phyloP scores from a whole-genome alignment of 2,329 filamentous ascomycete genomes.

The Botryotinia convoluta region DNA sequence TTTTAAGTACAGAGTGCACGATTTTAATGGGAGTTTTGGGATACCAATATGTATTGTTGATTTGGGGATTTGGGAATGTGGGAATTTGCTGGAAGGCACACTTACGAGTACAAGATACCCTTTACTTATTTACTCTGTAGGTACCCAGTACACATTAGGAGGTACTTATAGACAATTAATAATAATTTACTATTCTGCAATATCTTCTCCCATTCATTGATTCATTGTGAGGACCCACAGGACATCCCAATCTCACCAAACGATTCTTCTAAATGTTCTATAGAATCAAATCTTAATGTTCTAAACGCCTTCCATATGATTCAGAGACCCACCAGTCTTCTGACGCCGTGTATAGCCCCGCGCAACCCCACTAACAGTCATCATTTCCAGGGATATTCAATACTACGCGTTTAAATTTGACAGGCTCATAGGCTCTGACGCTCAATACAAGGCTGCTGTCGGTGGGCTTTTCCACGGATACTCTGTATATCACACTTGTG shows the following conservation, averaged over 20 bases:
- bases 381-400: slow-evolving; percentile 11
- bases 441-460: not conserved
- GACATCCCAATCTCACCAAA: not conserved
- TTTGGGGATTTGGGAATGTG: not conserved
- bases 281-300: not conserved
- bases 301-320: slow-evolving; percentile 7
- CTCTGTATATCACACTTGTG: not conserved
- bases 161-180: slow-evolving; percentile 11
- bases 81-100: slow-evolving; percentile 3
- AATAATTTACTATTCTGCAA: not conserved
- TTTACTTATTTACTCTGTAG: not conserved
- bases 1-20: not conserved
- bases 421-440: not conserved
- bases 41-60: slow-evolving; percentile 4
- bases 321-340: slow-evolving; percentile 13
- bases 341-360: slow-evolving; percentile 12
- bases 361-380: slow-evolving; percentile 9
- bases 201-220: not conserved
- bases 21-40: not conserved
- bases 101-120: slow-evolving; percentile 13
- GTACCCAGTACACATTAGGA: not conserved
- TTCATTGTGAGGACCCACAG: not conserved
- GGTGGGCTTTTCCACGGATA: not conserved
- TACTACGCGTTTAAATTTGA: slow-evolving; percentile 16
- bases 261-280: not conserved